Percentiles rank a stretch among this genome's conserved stretches.
Evolutionary conservation across 768 basidiomycete species (phyloP).

Genomic region (Lactifluus volemus): DNA sequence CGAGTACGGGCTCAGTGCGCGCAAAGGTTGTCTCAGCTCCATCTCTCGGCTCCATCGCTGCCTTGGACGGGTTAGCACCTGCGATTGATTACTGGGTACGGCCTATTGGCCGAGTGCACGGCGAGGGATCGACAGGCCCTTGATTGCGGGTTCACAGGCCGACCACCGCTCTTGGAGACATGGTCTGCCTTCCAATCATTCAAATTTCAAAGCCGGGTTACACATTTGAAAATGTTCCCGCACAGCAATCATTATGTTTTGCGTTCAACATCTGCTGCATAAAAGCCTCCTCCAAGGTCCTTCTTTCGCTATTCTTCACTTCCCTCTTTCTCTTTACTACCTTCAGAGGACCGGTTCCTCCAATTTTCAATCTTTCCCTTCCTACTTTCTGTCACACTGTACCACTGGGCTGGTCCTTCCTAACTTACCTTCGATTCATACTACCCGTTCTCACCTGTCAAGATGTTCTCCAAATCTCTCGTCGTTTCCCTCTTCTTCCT

Average conservation of each 20-base stretch:
- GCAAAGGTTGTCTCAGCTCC: not conserved
- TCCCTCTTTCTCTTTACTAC: not conserved
- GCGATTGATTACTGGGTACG: not conserved
- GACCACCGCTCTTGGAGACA: not conserved
- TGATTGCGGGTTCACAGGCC: constrained; percentile 12
- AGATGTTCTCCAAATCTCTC: constrained; percentile 25
- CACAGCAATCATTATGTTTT: too few species aligned
- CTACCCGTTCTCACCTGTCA: not conserved
- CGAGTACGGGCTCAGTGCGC: not conserved
- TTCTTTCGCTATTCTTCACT: not conserved
- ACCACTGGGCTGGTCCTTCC: not conserved
- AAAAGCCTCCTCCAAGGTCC: too few species aligned
- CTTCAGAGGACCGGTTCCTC: constrained; percentile 9
- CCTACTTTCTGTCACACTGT: not conserved
- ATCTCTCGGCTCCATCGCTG: not conserved
- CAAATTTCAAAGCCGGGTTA: too few species aligned
- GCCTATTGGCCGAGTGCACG: constrained; percentile 51
- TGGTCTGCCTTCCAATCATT: too few species aligned
- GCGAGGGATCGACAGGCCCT: constrained; percentile 51
- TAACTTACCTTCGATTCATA: too few species aligned
- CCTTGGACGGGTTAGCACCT: not conserved
- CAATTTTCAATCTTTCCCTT: not conserved
- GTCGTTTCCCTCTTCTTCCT: constrained; percentile 28
- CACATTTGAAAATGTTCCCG: too few species aligned
- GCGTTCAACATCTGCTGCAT: too few species aligned